Percentiles rank a stretch among this genome's conserved stretches.
phyloP scores from a whole-genome alignment of 257 asterid species.

The Nicotiana obtusifolia region DNA sequence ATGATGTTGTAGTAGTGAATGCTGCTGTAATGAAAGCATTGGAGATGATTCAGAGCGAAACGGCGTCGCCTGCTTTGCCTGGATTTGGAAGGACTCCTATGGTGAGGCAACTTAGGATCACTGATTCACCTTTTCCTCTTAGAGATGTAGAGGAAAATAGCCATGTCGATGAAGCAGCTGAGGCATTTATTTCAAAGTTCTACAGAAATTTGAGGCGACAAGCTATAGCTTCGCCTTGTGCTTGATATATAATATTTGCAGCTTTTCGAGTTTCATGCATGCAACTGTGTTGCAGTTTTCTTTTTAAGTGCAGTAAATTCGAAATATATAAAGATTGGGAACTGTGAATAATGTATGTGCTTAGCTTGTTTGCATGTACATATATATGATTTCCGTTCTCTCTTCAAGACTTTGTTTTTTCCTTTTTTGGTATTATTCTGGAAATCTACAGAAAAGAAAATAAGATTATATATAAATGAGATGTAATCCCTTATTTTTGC shows the following conservation, averaged over 20 bases:
- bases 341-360: constrained; percentile 4
- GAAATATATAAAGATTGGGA: background rate
- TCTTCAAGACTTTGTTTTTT: background rate
- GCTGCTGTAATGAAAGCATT: constrained; percentile 27
- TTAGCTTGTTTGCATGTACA: background rate
- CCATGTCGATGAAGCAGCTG: constrained; percentile 60
- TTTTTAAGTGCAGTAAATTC: background rate
- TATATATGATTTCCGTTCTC: constrained; percentile 9
- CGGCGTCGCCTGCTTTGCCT: constrained; percentile 68
- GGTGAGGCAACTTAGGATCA: constrained; percentile 69
- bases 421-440: background rate
- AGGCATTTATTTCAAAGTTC: constrained; percentile 49
- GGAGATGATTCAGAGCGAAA: constrained; percentile 43
- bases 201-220: constrained; percentile 52
- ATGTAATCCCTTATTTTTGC: background rate
- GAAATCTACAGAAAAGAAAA: background rate
- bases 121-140: constrained; percentile 62
- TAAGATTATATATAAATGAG: background rate
- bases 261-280: background rate
- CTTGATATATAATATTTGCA: background rate
- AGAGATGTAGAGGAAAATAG: constrained; percentile 26
- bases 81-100: constrained; percentile 65
- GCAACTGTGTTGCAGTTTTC: background rate
- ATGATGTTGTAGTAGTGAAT: constrained; percentile 26
- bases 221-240: constrained; percentile 8